phyloP scores from a whole-genome alignment of 106 monocot genomes.

The Dactylorhiza incarnata region DNA sequence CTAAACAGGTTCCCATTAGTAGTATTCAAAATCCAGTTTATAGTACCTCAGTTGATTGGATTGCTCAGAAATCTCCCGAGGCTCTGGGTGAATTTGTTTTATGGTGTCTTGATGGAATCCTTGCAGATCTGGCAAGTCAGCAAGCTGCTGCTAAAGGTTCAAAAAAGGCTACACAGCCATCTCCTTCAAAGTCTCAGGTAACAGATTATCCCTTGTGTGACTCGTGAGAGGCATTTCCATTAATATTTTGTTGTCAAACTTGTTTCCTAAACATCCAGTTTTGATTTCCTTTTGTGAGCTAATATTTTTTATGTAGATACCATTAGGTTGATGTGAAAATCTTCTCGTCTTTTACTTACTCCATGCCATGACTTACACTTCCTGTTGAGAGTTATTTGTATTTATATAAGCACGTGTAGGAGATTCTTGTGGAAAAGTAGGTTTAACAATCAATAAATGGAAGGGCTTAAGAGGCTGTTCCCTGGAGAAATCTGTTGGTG shows the following conservation, averaged over 20 bases:
- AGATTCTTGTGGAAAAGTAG: no score
- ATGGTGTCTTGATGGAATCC: constrained; percentile 73
- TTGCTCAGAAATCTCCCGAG: constrained; percentile 47
- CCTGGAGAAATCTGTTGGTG: no score
- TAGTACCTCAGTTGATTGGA: constrained; percentile 73
- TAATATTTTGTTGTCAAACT: background rate
- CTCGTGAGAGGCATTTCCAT: background rate
- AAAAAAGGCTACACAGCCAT: constrained; percentile 48
- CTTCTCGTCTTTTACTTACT: no score
- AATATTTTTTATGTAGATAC: background rate
- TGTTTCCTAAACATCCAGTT: background rate
- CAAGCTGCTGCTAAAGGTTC: constrained; percentile 47
- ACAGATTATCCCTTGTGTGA: background rate
- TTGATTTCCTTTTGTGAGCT: background rate
- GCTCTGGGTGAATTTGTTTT: constrained; percentile 61
- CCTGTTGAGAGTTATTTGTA: no score
- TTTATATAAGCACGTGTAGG: no score
- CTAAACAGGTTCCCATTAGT: constrained; percentile 58
- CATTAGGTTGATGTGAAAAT: no score
- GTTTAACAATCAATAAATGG: no score
- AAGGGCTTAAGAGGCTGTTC: no score
- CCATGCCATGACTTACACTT: no score
- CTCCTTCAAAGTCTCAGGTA: constrained; percentile 76
- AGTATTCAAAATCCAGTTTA: constrained; percentile 66
- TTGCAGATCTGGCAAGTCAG: constrained; percentile 56